Percentiles rank a stretch among this genome's conserved stretches.
Evolutionary conservation across 305 asterid genomes (phyloP).

Genomic region (Fraxinus baroniana): DNA sequence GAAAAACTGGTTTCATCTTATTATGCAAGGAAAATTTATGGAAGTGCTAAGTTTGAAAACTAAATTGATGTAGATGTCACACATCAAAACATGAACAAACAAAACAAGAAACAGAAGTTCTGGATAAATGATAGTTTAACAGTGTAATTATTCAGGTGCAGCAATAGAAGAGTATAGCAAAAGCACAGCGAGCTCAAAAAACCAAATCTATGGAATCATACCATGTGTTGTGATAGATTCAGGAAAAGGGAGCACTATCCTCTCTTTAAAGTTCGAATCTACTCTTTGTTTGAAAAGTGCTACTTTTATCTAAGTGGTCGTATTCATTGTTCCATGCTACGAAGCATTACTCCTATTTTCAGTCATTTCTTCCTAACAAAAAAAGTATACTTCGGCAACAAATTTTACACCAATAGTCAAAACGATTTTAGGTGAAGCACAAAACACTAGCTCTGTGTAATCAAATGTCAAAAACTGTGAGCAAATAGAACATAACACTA

Average conservation of each 20-base stretch:
- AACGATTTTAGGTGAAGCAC: background rate
- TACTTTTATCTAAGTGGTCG: background rate
- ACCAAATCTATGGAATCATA: conserved; percentile 4
- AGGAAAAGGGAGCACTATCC: background rate
- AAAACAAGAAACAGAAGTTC: background rate
- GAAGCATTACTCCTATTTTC: background rate
- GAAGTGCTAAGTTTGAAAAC: conserved; percentile 10
- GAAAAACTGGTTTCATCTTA: conserved; percentile 31
- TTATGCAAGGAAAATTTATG: conserved; percentile 23
- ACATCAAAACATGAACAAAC: background rate
- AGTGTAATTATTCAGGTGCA: conserved; percentile 3
- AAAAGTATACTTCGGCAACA: background rate
- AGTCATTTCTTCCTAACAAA: background rate
- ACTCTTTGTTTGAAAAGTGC: background rate
- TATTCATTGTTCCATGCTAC: background rate
- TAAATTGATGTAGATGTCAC: conserved; percentile 8
- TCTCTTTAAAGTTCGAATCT: background rate
- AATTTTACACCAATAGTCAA: background rate
- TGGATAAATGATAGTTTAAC: background rate
- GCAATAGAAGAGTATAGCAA: background rate
- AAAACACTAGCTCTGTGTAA: background rate
- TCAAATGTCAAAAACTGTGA: background rate
- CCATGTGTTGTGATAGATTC: conserved; percentile 3
- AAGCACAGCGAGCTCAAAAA: conserved; percentile 16
- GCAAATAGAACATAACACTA: background rate